Base-by-base conservation (phyloP, 495 filamentous ascomycete species). In the Schizothecium vesticola region DNA sequence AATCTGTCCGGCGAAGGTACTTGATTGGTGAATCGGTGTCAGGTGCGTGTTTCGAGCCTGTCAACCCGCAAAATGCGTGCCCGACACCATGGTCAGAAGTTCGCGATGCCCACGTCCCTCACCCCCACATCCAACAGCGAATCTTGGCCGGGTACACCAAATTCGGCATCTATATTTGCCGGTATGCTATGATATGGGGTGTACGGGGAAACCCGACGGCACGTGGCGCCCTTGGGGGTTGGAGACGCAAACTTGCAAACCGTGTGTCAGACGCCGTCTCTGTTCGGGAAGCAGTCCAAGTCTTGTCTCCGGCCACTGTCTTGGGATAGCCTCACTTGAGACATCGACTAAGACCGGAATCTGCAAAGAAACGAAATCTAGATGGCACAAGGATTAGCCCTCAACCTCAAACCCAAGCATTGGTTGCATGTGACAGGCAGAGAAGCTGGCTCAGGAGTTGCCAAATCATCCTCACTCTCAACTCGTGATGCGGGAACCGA, bases 391-490 rank as follows among this genome's bases (percentile, higher is more conserved):
- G 31, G 16, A 61, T 73, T 71, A 75, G 71, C 73, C 63, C 56
- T 61, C 56, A 16, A 33, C 16, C 66, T 31, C 57, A 19, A 3
- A 51, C 36, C 55, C 58, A 13, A 36, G 56, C 31, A 62, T 28
- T 13, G 28, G 16, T 29, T 36, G 61, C 23, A 43, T 57, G 65
- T 23, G 8, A 58, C 56, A 26, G 24, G 21, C 61, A 25, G n/a
- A 21, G 25, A 55, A 31, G 51, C 24, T 60, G 56, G 68, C 67
- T 77, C 75, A 77, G 75, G 36, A 56, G 66, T 60, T 67, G 70
- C 75, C 71, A 73, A 58, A 60, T 23, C 67, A 33, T 77, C 76
- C 56, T 71, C 76, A 77, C 31, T 31, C 65, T 71, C 72, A 78
- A 78, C 76, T 36, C 76, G 73, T 72, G 74, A 67, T 64, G 43